Conservation (phyloP, 75 land plant species). For the Gnetum montanum region DNA sequence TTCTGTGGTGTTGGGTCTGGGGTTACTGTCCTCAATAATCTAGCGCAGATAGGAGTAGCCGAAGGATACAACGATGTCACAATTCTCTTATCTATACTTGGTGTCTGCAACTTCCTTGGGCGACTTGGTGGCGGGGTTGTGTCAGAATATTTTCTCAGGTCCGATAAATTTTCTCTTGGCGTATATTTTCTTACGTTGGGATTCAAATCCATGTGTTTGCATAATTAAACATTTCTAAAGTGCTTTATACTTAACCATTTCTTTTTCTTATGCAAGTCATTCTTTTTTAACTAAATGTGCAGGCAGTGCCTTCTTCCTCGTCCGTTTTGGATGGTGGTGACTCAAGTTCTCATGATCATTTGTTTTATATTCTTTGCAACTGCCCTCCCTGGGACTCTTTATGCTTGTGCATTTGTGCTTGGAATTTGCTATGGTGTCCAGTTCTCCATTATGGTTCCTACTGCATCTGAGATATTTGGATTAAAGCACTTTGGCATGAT, state of each 20-base stretch:
- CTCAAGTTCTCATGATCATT: slow-evolving; percentile 26
- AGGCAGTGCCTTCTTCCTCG: slow-evolving; percentile 29
- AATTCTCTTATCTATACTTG: slow-evolving; percentile 28
- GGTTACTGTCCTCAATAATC: slow-evolving; percentile 28
- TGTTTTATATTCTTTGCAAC: slow-evolving; percentile 24
- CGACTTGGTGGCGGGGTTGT: slow-evolving; percentile 35
- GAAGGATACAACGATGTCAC: slow-evolving; percentile 35
- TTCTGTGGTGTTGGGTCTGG: slow-evolving; percentile 47
- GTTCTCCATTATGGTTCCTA: slow-evolving; percentile 35
- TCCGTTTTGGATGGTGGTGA: slow-evolving; percentile 29
- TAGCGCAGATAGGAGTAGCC: slow-evolving; percentile 43
- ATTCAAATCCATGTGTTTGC: background rate
- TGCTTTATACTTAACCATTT: background rate
- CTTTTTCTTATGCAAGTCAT: background rate
- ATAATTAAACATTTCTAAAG: background rate
- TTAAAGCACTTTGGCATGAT: slow-evolving; percentile 39
- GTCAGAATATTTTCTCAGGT: slow-evolving; percentile 28
- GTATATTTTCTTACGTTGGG: background rate
- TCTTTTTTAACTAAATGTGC: slow-evolving; percentile 4
- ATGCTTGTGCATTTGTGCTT: slow-evolving; percentile 24
- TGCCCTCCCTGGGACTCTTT: slow-evolving; percentile 26
- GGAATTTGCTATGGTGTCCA: slow-evolving; percentile 44
- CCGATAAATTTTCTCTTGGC: too few species aligned
- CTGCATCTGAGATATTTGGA: slow-evolving; percentile 49
- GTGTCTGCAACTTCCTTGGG: slow-evolving; percentile 37